phyloP scores from a whole-genome alignment of 225 moss, liverwort and hornwort genomes.

The Bryum argenteum region DNA sequence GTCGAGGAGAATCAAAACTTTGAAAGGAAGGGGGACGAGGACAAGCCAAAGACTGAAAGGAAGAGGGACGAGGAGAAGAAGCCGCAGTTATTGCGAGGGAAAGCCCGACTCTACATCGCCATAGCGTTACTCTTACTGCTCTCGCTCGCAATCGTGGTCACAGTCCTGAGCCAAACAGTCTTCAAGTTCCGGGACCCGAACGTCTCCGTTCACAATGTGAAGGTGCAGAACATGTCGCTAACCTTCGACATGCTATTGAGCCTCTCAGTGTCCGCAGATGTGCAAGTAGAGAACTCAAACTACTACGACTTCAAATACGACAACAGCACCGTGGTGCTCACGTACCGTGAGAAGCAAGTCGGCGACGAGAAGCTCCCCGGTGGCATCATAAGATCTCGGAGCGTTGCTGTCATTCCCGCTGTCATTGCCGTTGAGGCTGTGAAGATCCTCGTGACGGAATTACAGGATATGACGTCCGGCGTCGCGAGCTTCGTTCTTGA shows the following conservation, averaged over 20 bases:
- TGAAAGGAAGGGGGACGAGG: no score
- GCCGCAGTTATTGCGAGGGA: no score
- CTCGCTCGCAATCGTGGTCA: conserved; percentile 21
- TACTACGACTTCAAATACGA: conserved; percentile 38
- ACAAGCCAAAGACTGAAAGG: no score
- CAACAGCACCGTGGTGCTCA: conserved; percentile 41
- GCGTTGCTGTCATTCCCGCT: conserved; percentile 30
- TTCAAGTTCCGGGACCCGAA: conserved; percentile 44
- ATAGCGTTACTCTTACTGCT: conserved; percentile 6
- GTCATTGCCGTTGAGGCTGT: conserved; percentile 31
- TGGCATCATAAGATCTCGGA: conserved; percentile 32
- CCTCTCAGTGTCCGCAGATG: conserved; percentile 26
- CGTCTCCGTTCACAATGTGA: conserved; percentile 24
- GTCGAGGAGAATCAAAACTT: no score
- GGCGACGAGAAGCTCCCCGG: conserved; percentile 39
- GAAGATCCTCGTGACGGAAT: conserved; percentile 3
- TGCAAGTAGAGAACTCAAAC: conserved; percentile 45
- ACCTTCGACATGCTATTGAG: conserved; percentile 31
- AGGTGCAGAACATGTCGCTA: conserved; percentile 35
- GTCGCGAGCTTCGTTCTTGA: conserved; percentile 33
- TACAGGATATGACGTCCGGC: conserved; percentile 31
- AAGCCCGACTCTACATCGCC: background rate
- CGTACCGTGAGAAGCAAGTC: conserved; percentile 26
- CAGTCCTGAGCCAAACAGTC: conserved; percentile 40
- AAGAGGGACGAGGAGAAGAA: no score